These are phyloP conservation scores for Aspergillus bridgeri DNA, from an alignment of 495 filamentous ascomycete genomes.

Conservation along the genomic window DNA sequence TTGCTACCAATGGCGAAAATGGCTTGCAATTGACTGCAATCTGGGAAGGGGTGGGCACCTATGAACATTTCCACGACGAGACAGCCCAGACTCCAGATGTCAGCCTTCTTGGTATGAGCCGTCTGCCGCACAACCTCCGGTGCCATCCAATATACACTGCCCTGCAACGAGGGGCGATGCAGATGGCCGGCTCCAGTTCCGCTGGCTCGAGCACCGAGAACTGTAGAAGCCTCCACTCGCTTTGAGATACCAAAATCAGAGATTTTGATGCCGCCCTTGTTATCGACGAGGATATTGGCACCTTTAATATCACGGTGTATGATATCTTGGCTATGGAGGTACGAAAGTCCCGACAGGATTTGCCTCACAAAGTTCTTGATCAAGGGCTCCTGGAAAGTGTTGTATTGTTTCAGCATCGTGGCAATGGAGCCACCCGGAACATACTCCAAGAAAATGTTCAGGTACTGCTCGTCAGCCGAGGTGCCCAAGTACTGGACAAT, in stretches of 20 bases:
- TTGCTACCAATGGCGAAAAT: conserved; percentile 97
- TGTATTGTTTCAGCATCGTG: conserved; percentile 97
- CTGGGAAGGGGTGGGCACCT: conserved; percentile 91
- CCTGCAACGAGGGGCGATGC: conserved; percentile 88
- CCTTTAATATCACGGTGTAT: conserved; percentile 99
- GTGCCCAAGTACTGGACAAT: conserved; percentile 98
- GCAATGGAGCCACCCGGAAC: conserved; percentile 96
- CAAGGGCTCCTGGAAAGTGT: conserved; percentile 85
- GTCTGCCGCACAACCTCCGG: conserved; percentile 98
- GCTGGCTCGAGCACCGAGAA: conserved; percentile 55
- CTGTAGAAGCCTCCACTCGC: conserved; percentile 78
- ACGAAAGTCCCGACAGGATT: conserved; percentile 91
- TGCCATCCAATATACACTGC: conserved; percentile 99
- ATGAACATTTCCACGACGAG: conserved; percentile 99
- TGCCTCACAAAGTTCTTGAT: conserved; percentile 97
- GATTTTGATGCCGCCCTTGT: conserved; percentile 98
- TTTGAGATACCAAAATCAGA: conserved; percentile 99
- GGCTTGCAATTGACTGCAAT: conserved; percentile 94
- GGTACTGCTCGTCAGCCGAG: conserved; percentile 80
- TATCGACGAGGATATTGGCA: conserved; percentile 97
- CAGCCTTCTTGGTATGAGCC: conserved; percentile 97
- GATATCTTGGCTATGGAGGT: conserved; percentile 91
- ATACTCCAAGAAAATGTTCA: conserved; percentile 99
- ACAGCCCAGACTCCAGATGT: conserved; percentile 98
- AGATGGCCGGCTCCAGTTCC: conserved; percentile 55